A percentile compares a stretch with the other conserved stretches of the same genome.
These are phyloP conservation scores for Xylaria arbuscula DNA, from an alignment of 2,329 filamentous ascomycete genomes.

Conservation along the genomic window DNA sequence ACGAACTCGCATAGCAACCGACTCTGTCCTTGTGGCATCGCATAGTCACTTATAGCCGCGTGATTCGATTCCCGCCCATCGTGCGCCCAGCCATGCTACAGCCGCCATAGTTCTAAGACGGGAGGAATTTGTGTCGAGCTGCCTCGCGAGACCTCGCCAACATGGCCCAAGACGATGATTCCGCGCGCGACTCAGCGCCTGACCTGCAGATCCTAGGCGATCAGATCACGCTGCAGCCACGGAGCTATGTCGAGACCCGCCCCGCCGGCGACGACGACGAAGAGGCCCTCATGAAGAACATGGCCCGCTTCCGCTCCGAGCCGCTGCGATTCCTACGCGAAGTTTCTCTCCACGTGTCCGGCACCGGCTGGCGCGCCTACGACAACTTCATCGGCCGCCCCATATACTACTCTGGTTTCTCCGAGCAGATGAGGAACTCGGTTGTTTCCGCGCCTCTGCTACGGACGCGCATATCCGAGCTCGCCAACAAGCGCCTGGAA, in stretches of 20 bases:
- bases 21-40: background rate
- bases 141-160: conserved; percentile 15
- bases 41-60: conserved; percentile 2
- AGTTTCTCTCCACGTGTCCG: conserved; percentile 91
- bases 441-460: conserved; percentile 82
- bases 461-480: conserved; percentile 76
- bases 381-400: conserved; percentile 90
- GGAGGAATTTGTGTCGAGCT: conserved; percentile 20
- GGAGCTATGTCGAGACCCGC: conserved; percentile 69
- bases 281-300: conserved; percentile 80
- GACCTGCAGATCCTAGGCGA: conserved; percentile 82
- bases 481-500: conserved; percentile 78
- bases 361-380: conserved; percentile 95
- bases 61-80: background rate
- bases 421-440: conserved; percentile 84
- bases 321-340: conserved; percentile 87
- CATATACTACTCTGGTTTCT: conserved; percentile 92
- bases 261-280: conserved; percentile 70
- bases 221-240: conserved; percentile 78
- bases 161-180: conserved; percentile 57
- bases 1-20: background rate
- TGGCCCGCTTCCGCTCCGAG: conserved; percentile 83
- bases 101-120: conserved; percentile 25
- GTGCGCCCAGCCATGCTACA: conserved; percentile 26
- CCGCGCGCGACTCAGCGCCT: conserved; percentile 68